Conservation (phyloP, 2,329 filamentous ascomycete species). For the Basipetospora chlamydospora region DNA sequence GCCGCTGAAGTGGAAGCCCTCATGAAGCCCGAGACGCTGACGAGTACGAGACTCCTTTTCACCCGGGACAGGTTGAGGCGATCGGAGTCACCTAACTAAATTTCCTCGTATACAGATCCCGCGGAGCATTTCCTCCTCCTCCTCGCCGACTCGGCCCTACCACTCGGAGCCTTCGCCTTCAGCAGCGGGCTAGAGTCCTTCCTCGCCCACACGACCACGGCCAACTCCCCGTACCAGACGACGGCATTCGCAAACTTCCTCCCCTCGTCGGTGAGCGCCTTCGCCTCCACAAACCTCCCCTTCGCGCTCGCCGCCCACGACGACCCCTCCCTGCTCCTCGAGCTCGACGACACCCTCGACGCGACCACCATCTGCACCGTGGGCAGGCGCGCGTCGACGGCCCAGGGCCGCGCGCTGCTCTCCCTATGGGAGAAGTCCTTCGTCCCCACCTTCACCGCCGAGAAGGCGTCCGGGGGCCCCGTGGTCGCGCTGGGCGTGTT, state of each 20-base stretch:
- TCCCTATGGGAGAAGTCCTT: constrained; percentile 65
- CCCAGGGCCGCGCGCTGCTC: constrained; percentile 62
- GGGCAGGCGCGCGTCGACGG: constrained; percentile 56
- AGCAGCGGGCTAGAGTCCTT: constrained; percentile 72
- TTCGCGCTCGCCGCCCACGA: constrained; percentile 58
- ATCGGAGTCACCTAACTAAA: too few relatives aligned
- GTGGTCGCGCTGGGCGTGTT: constrained; percentile 4
- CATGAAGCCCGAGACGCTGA: too few relatives aligned
- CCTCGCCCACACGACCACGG: constrained; percentile 47
- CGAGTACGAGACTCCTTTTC: too few relatives aligned
- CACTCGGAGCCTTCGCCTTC: constrained; percentile 77
- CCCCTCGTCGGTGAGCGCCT: constrained; percentile 52
- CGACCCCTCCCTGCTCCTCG: constrained; percentile 31
- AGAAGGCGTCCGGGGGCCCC: constrained; percentile 8
- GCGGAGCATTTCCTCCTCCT: constrained; percentile 56
- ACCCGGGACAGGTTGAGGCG: too few relatives aligned
- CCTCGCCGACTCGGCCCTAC: constrained; percentile 67
- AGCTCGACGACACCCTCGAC: constrained; percentile 62
- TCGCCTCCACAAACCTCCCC: constrained; percentile 58
- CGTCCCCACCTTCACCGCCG: constrained; percentile 17
- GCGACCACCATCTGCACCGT: constrained; percentile 68
- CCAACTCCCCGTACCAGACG: constrained; percentile 27
- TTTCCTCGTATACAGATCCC: too few relatives aligned
- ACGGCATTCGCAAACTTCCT: constrained; percentile 37
- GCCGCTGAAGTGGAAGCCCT: too few relatives aligned